Conservation (phyloP, 768 basidiomycete genomes). For the Kwoniella sp. region DNA sequence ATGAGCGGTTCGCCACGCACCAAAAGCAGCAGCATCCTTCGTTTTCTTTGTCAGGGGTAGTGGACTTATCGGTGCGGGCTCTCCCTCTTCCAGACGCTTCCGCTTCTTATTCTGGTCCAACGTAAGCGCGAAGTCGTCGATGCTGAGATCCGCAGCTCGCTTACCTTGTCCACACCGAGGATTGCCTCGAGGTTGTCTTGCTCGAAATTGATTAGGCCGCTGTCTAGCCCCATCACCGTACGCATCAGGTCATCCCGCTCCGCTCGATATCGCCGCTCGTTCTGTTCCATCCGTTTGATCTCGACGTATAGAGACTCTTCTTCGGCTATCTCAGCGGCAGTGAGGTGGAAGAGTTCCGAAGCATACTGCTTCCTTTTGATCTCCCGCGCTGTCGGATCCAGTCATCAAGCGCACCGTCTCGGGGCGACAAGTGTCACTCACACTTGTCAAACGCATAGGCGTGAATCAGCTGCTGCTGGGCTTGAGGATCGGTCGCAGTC, state of each 20-base stretch:
- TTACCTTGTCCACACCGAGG: conserved; percentile 43
- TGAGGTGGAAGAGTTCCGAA: conserved; percentile 77
- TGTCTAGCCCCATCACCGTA: conserved; percentile 78
- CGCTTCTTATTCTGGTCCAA: conserved; percentile 42
- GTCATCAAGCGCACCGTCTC: neutral
- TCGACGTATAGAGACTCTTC: conserved; percentile 93
- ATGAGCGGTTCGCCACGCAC: conserved; percentile 5
- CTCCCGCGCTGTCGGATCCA: conserved; percentile 66
- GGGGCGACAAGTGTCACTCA: conserved; percentile 48
- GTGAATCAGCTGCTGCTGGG: conserved; percentile 63
- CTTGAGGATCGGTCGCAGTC: conserved; percentile 79
- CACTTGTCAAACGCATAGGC: conserved; percentile 86
- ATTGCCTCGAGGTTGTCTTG: conserved; percentile 28
- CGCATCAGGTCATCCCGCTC: conserved; percentile 83
- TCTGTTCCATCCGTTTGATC: conserved; percentile 91
- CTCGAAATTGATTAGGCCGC: conserved; percentile 66
- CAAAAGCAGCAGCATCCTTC: conserved; percentile 37
- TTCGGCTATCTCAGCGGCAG: conserved; percentile 81
- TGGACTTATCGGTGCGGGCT: conserved; percentile 1
- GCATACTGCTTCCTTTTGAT: conserved; percentile 82
- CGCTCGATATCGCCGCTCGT: conserved; percentile 76
- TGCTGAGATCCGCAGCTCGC: neutral
- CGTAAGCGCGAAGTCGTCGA: neutral
- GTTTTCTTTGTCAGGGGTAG: conserved; percentile 18
- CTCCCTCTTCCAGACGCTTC: conserved; percentile 39